Conservation (phyloP, 2,329 filamentous ascomycete species). For the Trichophyton mentagrophytes region DNA sequence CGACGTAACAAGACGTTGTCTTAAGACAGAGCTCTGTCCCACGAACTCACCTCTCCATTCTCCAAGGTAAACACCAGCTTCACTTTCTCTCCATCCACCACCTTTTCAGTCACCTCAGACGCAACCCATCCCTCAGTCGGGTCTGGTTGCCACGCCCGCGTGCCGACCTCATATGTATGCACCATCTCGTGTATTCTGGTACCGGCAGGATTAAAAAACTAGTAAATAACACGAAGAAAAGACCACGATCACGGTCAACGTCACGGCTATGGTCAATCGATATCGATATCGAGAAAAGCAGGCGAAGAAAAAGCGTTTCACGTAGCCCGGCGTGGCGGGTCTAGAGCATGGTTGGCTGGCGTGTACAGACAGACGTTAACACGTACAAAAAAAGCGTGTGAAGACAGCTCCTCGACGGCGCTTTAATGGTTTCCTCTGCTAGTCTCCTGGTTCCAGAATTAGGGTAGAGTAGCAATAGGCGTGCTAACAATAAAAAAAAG, state of each 20-base stretch:
- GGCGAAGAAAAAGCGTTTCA: background rate
- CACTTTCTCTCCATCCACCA: constrained; percentile 71
- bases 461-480: background rate
- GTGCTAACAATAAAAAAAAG: background rate
- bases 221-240: background rate
- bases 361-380: background rate
- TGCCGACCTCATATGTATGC: constrained; percentile 90
- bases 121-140: constrained; percentile 91
- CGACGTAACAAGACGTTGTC: background rate
- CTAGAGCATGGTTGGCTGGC: background rate
- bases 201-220: background rate
- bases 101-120: constrained; percentile 83
- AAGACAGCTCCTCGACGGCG: background rate
- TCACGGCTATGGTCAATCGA: constrained; percentile 2
- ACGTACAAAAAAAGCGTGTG: background rate
- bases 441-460: background rate
- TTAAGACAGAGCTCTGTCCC: constrained; percentile 1
- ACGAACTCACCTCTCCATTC: constrained; percentile 66
- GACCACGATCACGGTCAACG: constrained; percentile 2
- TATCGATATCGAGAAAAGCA: constrained; percentile 1
- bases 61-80: constrained; percentile 77
- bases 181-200: constrained; percentile 49
- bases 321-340: constrained; percentile 1
- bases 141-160: constrained; percentile 97
- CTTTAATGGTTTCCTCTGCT: background rate